Percentiles rank a stretch among this genome's conserved stretches.
Conservation (phyloP, 345 rosid genomes). For the Raphanus raphanistrum region DNA sequence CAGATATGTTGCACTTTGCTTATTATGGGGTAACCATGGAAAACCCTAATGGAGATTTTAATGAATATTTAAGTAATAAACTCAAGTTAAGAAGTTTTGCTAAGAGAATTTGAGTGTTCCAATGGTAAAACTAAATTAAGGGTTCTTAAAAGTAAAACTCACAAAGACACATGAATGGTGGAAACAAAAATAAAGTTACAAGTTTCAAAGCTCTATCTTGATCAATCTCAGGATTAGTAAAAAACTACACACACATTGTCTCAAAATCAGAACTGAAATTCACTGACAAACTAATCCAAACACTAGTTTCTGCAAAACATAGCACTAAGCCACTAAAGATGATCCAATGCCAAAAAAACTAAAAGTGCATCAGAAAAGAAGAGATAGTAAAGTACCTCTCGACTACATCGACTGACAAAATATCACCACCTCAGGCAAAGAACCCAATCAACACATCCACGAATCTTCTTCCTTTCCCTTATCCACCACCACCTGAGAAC, state of each 20-base stretch:
- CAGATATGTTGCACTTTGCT: too few relatives aligned
- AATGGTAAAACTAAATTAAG: too few relatives aligned
- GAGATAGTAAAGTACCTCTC: conserved; percentile 13
- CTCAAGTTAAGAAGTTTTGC: too few relatives aligned
- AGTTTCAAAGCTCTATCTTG: not conserved
- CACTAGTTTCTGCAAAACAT: not conserved
- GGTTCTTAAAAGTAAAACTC: not conserved
- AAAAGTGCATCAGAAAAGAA: not conserved
- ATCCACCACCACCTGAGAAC: not conserved
- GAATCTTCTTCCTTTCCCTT: not conserved
- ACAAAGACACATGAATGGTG: not conserved
- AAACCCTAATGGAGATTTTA: too few relatives aligned
- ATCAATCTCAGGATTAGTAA: not conserved
- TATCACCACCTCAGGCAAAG: not conserved
- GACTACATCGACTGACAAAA: conserved; percentile 23
- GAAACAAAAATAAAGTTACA: not conserved
- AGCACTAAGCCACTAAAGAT: not conserved
- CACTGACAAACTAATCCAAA: not conserved
- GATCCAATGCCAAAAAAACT: not conserved
- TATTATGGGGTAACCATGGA: too few relatives aligned
- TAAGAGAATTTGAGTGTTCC: too few relatives aligned
- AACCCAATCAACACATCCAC: not conserved
- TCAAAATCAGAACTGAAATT: not conserved
- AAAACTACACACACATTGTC: not conserved
- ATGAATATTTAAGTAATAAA: too few relatives aligned